These are phyloP conservation scores for Colletotrichum abscissum DNA, from an alignment of 2,329 filamentous ascomycete species.

Conservation along the genomic window DNA sequence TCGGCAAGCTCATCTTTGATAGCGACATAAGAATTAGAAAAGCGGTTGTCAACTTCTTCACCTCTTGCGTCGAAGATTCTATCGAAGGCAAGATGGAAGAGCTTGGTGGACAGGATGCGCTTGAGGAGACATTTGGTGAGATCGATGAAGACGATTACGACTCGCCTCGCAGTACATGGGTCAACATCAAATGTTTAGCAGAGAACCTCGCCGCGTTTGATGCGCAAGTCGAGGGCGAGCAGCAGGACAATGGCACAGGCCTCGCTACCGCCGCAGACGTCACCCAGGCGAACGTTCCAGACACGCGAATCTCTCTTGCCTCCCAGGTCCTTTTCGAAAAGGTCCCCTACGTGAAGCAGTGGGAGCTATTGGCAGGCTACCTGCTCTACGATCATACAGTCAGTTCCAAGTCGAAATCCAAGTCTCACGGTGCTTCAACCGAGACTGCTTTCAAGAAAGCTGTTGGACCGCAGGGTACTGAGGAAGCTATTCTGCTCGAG, in stretches of 20 bases:
- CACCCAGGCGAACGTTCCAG: conserved; percentile 72
- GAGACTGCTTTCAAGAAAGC: conserved; percentile 75
- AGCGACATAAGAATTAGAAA: conserved; percentile 86
- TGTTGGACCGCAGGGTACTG: conserved; percentile 77
- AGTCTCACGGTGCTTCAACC: conserved; percentile 65
- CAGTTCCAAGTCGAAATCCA: conserved; percentile 64
- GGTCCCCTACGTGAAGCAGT: conserved; percentile 82
- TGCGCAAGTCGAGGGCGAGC: conserved; percentile 70
- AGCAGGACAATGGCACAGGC: conserved; percentile 56
- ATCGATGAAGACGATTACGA: conserved; percentile 81
- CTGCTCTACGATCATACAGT: conserved; percentile 91
- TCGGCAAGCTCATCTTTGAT: conserved; percentile 91
- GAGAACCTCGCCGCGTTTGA: conserved; percentile 88
- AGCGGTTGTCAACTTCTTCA: conserved; percentile 90
- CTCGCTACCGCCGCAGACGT: conserved; percentile 64
- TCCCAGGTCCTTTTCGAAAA: conserved; percentile 88
- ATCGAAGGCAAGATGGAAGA: conserved; percentile 85
- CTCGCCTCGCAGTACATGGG: conserved; percentile 83
- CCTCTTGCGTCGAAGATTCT: conserved; percentile 84
- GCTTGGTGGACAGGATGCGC: conserved; percentile 80
- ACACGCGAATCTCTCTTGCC: conserved; percentile 87
- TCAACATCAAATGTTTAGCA: conserved; percentile 90
- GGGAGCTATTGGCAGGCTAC: conserved; percentile 91
- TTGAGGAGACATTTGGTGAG: conserved; percentile 80
- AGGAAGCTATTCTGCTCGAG: conserved; percentile 89